Evolutionary conservation across 306 rosid species (phyloP).

Genomic region (Vigna hirtella): DNA sequence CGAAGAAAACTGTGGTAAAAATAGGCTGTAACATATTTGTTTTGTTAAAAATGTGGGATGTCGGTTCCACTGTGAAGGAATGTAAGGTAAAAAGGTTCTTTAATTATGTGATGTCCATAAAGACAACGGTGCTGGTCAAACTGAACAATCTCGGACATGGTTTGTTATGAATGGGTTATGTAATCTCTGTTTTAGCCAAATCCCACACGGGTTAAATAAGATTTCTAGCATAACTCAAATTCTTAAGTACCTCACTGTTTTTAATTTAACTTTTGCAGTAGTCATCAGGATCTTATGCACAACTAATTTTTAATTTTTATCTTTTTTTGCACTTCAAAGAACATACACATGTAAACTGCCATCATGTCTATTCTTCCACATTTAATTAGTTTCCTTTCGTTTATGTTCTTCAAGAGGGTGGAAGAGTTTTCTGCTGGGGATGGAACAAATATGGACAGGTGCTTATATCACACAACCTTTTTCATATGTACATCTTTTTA

Average conservation of each 20-base stretch:
- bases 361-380: neutral
- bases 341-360: neutral
- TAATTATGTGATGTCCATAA: constrained; percentile 1
- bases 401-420: constrained; percentile 62
- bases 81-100: constrained; percentile 12
- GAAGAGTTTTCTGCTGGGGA: constrained; percentile 94
- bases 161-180: constrained; percentile 9
- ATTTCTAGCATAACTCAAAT: constrained; percentile 17
- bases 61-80: constrained; percentile 6
- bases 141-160: constrained; percentile 7
- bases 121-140: constrained; percentile 21
- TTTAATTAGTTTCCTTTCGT: constrained; percentile 34
- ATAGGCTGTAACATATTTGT: neutral
- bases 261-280: neutral
- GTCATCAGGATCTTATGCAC: neutral
- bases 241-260: neutral
- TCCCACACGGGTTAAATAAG: neutral
- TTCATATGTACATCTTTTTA: constrained; percentile 8
- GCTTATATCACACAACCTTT: constrained; percentile 30
- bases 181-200: neutral
- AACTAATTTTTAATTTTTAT: neutral
- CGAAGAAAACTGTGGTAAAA: neutral
- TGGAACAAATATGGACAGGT: constrained; percentile 99
- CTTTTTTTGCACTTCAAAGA: constrained; percentile 16
- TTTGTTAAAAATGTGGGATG: neutral